Evolutionary conservation across 1,284 basidiomycete species (phyloP), one percentile per base, ranked within the genome.

Genomic region (Grifola frondosa): DNA sequence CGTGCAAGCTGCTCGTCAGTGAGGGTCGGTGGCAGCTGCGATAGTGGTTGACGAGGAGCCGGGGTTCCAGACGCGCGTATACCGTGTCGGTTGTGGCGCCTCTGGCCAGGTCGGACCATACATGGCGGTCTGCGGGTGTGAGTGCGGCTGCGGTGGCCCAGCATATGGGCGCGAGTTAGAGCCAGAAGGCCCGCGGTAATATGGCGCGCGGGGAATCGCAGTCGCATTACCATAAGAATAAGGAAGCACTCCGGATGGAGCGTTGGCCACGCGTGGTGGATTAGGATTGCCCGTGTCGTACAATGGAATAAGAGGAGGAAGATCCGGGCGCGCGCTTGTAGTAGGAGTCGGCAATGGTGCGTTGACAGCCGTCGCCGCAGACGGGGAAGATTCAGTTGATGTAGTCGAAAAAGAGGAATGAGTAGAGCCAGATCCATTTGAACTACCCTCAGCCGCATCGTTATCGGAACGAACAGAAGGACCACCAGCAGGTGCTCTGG

Each of bases 1-100:
- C 71, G 61, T 17, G 65, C 66, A 23, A 88, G 69, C 56, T 84
- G 85, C 42, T 75, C 75, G 31, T 80, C 80, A 26, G 75, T 81
- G 50, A 81, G 59, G 40, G 62, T 69, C 30, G 71, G 69, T 37
- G 74, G 83, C 40, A 76, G 67, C 52, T 63, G 67, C 22, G 56
- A 54, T 43, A 65, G 59, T 37, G 61, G 53, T 10, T 60, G 42
- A 29, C 46, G 54, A 16, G 40, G 39, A 17, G 30, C 35, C 34
- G 31, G 46, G 29, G 24, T 42, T 44, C 15, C 42, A 30, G 13
- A 29, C 19, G 30, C 40, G 42, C 39, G 46, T 35, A 33, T 35
- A 48, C 19, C 26, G 36, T 30, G 40, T 48, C 40, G 22, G 22
- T 16, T 30, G 46, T 23, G n/a, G 24, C 13, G 30, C 28, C 17